Base-by-base conservation (phyloP, 1,284 basidiomycete genomes). In the Mycosarcoma maydis region DNA sequence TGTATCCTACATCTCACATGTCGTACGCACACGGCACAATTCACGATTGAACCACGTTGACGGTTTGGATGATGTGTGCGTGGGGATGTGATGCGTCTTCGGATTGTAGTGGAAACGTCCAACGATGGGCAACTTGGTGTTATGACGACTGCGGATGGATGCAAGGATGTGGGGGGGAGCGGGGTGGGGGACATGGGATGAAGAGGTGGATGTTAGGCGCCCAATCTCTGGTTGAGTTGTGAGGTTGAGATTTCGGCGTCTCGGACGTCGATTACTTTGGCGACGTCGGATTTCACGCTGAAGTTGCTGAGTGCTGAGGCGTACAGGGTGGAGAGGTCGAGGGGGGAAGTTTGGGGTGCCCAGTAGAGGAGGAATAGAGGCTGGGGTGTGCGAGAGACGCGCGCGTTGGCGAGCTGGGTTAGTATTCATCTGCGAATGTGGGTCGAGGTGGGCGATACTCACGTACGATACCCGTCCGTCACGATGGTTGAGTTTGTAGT, bases 391-490 rank as follows among this genome's bases (percentile, higher is more conserved):
- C 26, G 24, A 20, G 34, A 39, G 23, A n/a, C 10, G 23, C n/a
- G 3, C 17, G 9, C 22, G 29, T n/a, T 45, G 23, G 26, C n/a
- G 13, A 34, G 32, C 32, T 2, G 2, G 13, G 29, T 34, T 13
- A n/a, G n/a, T n/a, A n/a, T 16, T n/a, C 32, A 16, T 14, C 11
- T 34, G 32, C 10, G 16, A n/a, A 34, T 34, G 32, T 34, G n/a
- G 2, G 8, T 8, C 8, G 36, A 20, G 30, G 32, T 16, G 32
- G 38, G 38, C 6, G 23, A 14, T 3, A 69, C 77, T 48, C 58
- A 79, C 77, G 76, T 90, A 93, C 1, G 91, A 93, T 60, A 86
- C 89, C 32, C 94, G 86, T 3, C 94, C 94, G 76, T 97, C 94
- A 6, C 80, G 82, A 82, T 95, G 92, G 39, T 86, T 86, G 20